Base-by-base conservation (phyloP, 1,284 basidiomycete genomes). In the Somion occarium region DNA sequence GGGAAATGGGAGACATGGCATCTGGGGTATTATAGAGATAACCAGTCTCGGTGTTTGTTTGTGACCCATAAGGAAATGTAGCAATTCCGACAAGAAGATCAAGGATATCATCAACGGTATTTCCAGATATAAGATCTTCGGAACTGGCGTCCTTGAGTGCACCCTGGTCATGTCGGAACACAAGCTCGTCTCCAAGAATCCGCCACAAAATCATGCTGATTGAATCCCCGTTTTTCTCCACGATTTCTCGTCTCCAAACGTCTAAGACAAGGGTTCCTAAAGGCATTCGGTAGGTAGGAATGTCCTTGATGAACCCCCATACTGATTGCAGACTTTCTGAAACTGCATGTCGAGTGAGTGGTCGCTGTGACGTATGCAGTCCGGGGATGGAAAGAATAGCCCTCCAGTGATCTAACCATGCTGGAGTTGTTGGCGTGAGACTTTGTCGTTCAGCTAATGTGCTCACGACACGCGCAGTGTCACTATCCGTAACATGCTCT, bases 341-440 rank as follows among this genome's bases (percentile, higher is more conserved):
- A 49, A 82, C 69, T 12, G 76, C 75, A 24, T 68, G 60, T 19
- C 82, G 71, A 1, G 87, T 88, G n/a, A 73, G 56, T 0, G 80
- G 78, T 15, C 79, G 73, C 4, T 71, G 60, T 0, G 68, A 54
- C 34, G 71, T 66, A 58, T 79, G 71, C 7, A 86, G 67, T 3
- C 69, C 71, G 5, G 73, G 63, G 54, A 79, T 80, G n/a, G 65
- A 67, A 19, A 88, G 62, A 2, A 90, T 68, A 25, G 59, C 71
- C 37, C 69, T 61, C 86, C 88, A 89, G 59, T 83, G 81, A 4
- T 69, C 67, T 20, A 88, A 65, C 87, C 87, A 90, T 7, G 79
- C 73, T 0, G 82, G 76, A 0, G 82, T 81, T 12, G 83, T 83
- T 0, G 87, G 88, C 2, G 78, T 82, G 30, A 90, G 72, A 44